A percentile compares a stretch with the other conserved stretches of the same genome.
Conservation (phyloP, 2,329 filamentous ascomycete genomes). For the Meredithiella fracta region DNA sequence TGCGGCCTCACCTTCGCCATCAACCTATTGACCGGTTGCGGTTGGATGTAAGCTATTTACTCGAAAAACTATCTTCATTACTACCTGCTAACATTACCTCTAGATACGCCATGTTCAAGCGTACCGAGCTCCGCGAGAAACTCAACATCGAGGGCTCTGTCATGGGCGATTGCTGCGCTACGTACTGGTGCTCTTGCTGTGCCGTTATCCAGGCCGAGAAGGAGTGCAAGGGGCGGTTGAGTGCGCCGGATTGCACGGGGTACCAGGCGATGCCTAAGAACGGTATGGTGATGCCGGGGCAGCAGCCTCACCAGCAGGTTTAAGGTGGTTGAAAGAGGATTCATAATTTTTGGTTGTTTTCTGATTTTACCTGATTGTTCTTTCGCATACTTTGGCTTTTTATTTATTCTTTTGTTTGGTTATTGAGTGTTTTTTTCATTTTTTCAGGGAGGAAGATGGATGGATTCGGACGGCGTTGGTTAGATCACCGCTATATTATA, state of each 20-base stretch:
- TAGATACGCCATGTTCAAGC: slow-evolving; percentile 35
- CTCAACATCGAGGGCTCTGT: slow-evolving; percentile 36
- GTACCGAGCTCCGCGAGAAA: slow-evolving; percentile 34
- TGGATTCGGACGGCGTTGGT: background rate
- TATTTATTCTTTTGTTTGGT: too few relatives aligned
- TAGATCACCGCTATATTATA: too few relatives aligned
- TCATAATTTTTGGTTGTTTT: background rate
- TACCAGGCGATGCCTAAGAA: slow-evolving; percentile 24
- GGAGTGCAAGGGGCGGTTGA: slow-evolving; percentile 26
- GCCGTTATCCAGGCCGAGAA: slow-evolving; percentile 41
- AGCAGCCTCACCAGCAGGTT: background rate
- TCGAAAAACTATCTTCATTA: background rate
- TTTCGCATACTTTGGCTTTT: too few relatives aligned
- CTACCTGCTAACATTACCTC: slow-evolving; percentile 2
- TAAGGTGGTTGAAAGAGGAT: background rate
- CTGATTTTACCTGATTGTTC: background rate
- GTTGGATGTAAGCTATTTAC: slow-evolving; percentile 25
- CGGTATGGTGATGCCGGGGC: slow-evolving; percentile 23
- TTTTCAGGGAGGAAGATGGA: background rate
- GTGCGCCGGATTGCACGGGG: slow-evolving; percentile 20
- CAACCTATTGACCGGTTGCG: slow-evolving; percentile 25
- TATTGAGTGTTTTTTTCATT: background rate
- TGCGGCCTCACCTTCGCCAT: slow-evolving; percentile 26
- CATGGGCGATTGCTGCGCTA: slow-evolving; percentile 32
- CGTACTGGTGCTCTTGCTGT: slow-evolving; percentile 41